phyloP scores from a whole-genome alignment of 768 basidiomycete genomes.

The Tubosaeta sp. region DNA sequence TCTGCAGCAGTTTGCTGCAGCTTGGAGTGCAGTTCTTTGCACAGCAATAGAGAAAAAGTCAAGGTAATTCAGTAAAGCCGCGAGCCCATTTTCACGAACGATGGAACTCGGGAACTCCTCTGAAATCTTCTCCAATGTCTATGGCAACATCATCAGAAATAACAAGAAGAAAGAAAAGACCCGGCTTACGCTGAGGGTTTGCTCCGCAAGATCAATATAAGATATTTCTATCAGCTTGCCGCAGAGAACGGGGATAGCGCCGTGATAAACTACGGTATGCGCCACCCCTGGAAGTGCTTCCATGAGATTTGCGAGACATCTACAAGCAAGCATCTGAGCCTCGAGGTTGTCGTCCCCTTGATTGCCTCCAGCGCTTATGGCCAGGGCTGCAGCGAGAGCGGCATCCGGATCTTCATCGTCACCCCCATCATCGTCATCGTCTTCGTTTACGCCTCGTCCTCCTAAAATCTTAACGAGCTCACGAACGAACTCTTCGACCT shows the following conservation, averaged over 20 bases:
- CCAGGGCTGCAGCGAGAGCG: conserved; percentile 81
- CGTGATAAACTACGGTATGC: conserved; percentile 96
- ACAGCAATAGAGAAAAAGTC: conserved; percentile 99
- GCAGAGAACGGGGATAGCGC: conserved; percentile 97
- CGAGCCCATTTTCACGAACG: conserved; percentile 91
- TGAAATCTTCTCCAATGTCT: conserved; percentile 98
- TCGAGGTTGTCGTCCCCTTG: conserved; percentile 86
- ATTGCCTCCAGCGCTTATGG: conserved; percentile 67
- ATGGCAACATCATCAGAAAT: conserved; percentile 15
- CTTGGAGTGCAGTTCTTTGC: conserved; percentile 93
- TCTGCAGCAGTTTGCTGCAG: conserved; percentile 95
- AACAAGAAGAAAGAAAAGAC: neutral
- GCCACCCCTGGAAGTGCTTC: conserved; percentile 97
- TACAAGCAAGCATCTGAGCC: conserved; percentile 92
- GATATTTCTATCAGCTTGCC: conserved; percentile 96
- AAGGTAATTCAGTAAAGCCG: conserved; percentile 89
- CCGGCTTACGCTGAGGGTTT: conserved; percentile 87
- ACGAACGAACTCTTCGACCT: conserved; percentile 85
- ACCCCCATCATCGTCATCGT: conserved; percentile 70
- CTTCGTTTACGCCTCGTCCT: conserved; percentile 65
- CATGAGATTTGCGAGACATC: conserved; percentile 97
- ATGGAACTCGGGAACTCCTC: conserved; percentile 96
- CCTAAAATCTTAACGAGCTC: conserved; percentile 91
- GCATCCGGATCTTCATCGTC: conserved; percentile 76
- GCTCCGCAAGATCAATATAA: conserved; percentile 97